Evolutionary conservation across 2,329 filamentous ascomycete genomes (phyloP), one percentile per base, ranked within the genome.

Genomic region (Incumbomyces lentus): DNA sequence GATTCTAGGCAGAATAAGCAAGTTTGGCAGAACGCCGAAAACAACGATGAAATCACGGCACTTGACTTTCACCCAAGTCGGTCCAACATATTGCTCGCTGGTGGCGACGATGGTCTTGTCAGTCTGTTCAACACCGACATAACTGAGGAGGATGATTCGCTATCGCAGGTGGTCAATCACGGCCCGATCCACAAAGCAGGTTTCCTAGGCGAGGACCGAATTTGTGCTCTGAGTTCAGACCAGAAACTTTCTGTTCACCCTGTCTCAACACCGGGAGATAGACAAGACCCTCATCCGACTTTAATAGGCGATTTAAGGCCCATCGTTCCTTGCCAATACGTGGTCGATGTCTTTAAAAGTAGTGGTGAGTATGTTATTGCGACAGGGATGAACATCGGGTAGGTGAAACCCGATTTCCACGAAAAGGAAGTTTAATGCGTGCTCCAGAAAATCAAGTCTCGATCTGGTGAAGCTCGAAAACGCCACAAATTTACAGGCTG

Each of bases 91-190:
- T 67, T 81, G 3, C 68, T 82, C 1, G 79, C 76, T 10, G 76
- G 75, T 33, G 78, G 75, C 56, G 81, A 78, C 16, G 78, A 82
- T 56, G 77, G 77, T 2, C 68, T 81, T 0, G 68, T 81, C 50
- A 79, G 78, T 52, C 64, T 81, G 48, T 81, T 81, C 59, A 72
- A 82, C 59, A 73, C 71, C 18, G 68, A 67, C 18, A 68, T 78
- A 35, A 56, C 61, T 2, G 74, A 76, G 40, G 78, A 82, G 60
- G 78, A 82, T 45, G 78, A 82, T 43, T 76, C 77, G 1, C 62
- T 81, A 26, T 67, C 76, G 42, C 76, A 80, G 57, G 76, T 80
- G 29, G 71, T 80, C 58, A 81, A 81, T 57, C 77, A 81, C 54
- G 67, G 73, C 40, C 79, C 78, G 6, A 72, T 82, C 41, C 76